phyloP scores from a whole-genome alignment of 2,329 filamentous ascomycete species.

The Aspergillus transmontanensis region DNA sequence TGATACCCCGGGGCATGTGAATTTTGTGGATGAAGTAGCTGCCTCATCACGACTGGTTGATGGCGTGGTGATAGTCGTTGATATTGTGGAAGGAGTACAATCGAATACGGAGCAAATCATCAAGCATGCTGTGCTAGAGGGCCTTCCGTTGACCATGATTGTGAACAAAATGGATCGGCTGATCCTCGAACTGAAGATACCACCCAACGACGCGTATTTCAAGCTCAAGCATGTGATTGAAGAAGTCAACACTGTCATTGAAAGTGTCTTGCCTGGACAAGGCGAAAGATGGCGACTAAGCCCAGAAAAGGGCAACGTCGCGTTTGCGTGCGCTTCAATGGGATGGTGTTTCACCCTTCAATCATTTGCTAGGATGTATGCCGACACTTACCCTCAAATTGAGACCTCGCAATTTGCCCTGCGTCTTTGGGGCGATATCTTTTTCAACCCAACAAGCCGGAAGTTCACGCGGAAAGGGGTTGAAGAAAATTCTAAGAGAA shows the following conservation, averaged over 20 bases:
- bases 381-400: conserved; percentile 80
- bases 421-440: conserved; percentile 93
- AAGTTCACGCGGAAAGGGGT: conserved; percentile 87
- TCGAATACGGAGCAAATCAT: conserved; percentile 97
- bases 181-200: conserved; percentile 90
- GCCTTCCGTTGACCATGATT: conserved; percentile 83
- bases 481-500: conserved; percentile 78
- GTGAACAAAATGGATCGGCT: conserved; percentile 98
- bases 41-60: conserved; percentile 84
- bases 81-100: conserved; percentile 98
- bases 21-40: conserved; percentile 97
- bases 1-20: conserved; percentile 96
- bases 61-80: conserved; percentile 89
- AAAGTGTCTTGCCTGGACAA: conserved; percentile 78
- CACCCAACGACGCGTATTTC: conserved; percentile 95
- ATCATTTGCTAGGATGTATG: conserved; percentile 96
- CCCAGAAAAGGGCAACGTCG: conserved; percentile 96
- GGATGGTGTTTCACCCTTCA: conserved; percentile 95
- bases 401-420: conserved; percentile 80
- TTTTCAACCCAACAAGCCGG: conserved; percentile 87
- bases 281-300: conserved; percentile 81
- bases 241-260: conserved; percentile 94
- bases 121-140: conserved; percentile 88
- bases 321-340: conserved; percentile 91
- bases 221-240: conserved; percentile 99